Evolutionary conservation across 2,329 filamentous ascomycete genomes (phyloP).

Genomic region (Achaetomium macrosporum): DNA sequence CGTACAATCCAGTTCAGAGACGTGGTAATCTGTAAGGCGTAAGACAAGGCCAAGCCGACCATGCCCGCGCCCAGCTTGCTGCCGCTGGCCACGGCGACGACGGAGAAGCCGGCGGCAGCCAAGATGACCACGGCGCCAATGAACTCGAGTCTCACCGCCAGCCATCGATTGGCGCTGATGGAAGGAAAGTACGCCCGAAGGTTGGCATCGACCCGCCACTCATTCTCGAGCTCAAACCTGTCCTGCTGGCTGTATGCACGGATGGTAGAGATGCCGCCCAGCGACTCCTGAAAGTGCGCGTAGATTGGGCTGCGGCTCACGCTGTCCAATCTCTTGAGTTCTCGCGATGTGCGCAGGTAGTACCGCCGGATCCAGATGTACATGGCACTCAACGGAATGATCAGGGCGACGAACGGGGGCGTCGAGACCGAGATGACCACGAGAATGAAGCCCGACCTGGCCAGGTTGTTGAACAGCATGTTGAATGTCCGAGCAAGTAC

Average conservation of each 20-base stretch:
- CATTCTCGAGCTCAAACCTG: conserved; percentile 86
- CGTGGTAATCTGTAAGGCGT: conserved; percentile 92
- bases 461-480: conserved; percentile 80
- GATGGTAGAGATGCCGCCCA: conserved; percentile 91
- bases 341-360: conserved; percentile 91
- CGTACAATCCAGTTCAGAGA: conserved; percentile 99
- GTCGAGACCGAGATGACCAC: conserved; percentile 76
- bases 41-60: conserved; percentile 94
- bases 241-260: conserved; percentile 86
- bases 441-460: conserved; percentile 75
- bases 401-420: conserved; percentile 72
- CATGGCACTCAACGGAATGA: conserved; percentile 71
- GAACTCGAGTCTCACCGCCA: conserved; percentile 91
- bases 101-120: conserved; percentile 72
- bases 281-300: conserved; percentile 95
- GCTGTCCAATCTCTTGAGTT: conserved; percentile 92
- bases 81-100: conserved; percentile 69
- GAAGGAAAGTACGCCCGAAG: conserved; percentile 92
- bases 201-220: conserved; percentile 96
- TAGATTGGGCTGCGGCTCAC: conserved; percentile 94
- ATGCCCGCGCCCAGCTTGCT: conserved; percentile 61
- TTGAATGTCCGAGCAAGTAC: conserved; percentile 95
- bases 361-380: conserved; percentile 96
- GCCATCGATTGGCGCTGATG: conserved; percentile 89
- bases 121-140: conserved; percentile 93